Conservation (phyloP, 139 green algal genomes). For the Chlorella sorokiniana region DNA sequence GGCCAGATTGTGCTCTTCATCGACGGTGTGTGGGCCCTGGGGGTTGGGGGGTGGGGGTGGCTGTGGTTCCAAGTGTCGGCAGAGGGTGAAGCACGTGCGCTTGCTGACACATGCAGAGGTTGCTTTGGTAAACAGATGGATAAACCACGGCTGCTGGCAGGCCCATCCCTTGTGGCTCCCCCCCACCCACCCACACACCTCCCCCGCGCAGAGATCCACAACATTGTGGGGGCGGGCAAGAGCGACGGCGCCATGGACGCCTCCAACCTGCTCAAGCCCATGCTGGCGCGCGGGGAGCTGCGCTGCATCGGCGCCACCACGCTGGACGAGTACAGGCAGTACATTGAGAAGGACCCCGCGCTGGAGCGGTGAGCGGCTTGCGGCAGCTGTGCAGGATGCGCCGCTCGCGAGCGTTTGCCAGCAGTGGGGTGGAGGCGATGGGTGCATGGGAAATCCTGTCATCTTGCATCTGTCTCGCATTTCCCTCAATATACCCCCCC, state of each 20-base stretch:
- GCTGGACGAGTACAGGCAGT: conserved; percentile 97
- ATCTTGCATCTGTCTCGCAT: background rate
- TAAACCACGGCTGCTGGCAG: background rate
- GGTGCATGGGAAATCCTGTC: background rate
- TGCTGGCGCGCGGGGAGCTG: conserved; percentile 94
- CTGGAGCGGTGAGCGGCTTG: conserved; percentile 92
- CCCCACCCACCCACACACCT: too few relatives aligned
- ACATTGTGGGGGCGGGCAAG: conserved; percentile 79
- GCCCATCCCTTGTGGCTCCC: background rate
- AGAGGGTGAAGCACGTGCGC: background rate
- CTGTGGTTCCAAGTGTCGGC: background rate
- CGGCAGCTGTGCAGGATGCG: too few relatives aligned
- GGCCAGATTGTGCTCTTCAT: conserved; percentile 80
- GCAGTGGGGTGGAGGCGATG: too few relatives aligned
- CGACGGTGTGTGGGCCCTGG: background rate
- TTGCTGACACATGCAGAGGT: background rate
- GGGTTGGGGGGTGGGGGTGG: background rate
- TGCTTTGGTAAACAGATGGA: conserved; percentile 41
- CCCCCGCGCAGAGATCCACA: conserved; percentile 82
- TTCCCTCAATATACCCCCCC: background rate
- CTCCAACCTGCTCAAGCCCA: conserved; percentile 97
- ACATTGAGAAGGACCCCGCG: conserved; percentile 99
- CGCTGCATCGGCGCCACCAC: conserved; percentile 98
- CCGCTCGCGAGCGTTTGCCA: too few relatives aligned
- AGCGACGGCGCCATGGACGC: conserved; percentile 91